Base-by-base conservation (phyloP, 768 basidiomycete species). In the Tylopilus subfusipes region DNA sequence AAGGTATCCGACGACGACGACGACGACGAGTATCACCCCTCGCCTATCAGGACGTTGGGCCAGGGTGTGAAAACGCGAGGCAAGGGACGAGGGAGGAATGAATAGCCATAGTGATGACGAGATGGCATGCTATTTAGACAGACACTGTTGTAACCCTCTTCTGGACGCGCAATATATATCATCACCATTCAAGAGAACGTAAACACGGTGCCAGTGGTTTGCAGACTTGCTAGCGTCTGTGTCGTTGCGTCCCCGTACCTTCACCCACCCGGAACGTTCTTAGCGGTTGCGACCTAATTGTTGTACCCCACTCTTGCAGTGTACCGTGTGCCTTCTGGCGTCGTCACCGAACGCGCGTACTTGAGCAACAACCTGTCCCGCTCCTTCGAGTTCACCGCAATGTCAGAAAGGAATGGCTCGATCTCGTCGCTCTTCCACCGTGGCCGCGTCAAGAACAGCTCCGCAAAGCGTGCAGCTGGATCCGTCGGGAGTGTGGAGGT, bases 331-430 rank as follows among this genome's bases (percentile, higher is more conserved):
- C 86, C 87, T 12, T 81, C 76, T 0, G 76, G 64, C 48, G 89
- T 86, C 48, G 86, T 90, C 40, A 85, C 79, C 3, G 89, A 82
- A 43, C 95, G 77, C 33, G 90, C 90, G 64, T 88, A 90, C 73
- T 93, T 98, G 40, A 92, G 80, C 36, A 97, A 73, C 57, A 96
- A 67, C 68, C 86, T 93, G 67, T 98, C 95, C 38, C 90, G 78
- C 64, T 92, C 92, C 70, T 97, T 96, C 9, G 76, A 73, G 65
- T 91, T 85, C n/a, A 93, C 76, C 0, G 86, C 86, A 52, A 97
- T 83, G 57, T 93, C 93, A 7, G 76, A 71, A 13, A 98, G 73
- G 73, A 95, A 98, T 5, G 88, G 90, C 25, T 74, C 72, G 55
- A 98, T 88, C 18, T 95, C 92, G 13, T 88, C 84, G 7, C 78